Evolutionary conservation across 2,329 filamentous ascomycete species (phyloP).

Genomic region (Scedosporium apiospermum): DNA sequence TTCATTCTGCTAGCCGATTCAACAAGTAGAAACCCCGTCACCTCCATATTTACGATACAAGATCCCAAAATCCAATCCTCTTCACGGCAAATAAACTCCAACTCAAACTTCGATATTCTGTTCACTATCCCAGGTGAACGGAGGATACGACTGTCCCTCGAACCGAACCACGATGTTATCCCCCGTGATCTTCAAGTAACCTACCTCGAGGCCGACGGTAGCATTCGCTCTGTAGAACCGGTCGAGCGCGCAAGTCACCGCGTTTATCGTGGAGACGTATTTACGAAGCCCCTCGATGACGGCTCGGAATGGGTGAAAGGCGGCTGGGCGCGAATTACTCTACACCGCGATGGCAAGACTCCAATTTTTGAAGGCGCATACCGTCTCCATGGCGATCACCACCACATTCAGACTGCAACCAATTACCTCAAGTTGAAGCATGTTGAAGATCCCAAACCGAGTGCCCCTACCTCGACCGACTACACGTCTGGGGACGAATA

Average conservation of each 20-base stretch:
- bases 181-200: constrained; percentile 65
- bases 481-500: constrained; percentile 53
- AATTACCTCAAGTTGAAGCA: constrained; percentile 68
- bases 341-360: constrained; percentile 63
- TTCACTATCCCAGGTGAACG: constrained; percentile 65
- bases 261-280: constrained; percentile 75
- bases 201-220: constrained; percentile 64
- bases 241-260: constrained; percentile 67
- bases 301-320: constrained; percentile 59
- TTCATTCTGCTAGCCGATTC: constrained; percentile 50
- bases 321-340: constrained; percentile 77
- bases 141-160: constrained; percentile 67
- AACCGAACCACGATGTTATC: constrained; percentile 87
- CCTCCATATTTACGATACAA: constrained; percentile 62
- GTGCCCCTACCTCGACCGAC: constrained; percentile 15
- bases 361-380: constrained; percentile 91
- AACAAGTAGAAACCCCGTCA: constrained; percentile 64
- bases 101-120: constrained; percentile 75
- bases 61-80: constrained; percentile 69
- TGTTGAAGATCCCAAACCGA: constrained; percentile 50
- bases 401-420: constrained; percentile 71
- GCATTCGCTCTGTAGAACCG: constrained; percentile 53
- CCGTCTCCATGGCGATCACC: constrained; percentile 67
- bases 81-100: constrained; percentile 67
- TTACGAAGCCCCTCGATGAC: constrained; percentile 49